Percentiles rank a stretch among this genome's conserved stretches.
Conservation (phyloP, 2,329 filamentous ascomycete species). For the Scorias spongiosa region DNA sequence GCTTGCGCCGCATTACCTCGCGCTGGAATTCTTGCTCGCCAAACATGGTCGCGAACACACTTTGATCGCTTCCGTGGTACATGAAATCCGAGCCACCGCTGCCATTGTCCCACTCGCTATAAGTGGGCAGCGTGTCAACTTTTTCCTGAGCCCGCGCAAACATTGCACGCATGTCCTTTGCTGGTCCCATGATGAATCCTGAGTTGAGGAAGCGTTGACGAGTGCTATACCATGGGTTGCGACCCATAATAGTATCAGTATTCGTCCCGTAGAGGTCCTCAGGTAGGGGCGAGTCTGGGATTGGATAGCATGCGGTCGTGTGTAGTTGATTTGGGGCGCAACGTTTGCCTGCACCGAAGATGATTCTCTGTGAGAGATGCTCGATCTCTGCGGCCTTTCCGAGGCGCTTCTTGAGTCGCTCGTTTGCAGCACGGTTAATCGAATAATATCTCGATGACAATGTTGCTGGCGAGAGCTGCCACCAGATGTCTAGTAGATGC, state of each 20-base stretch:
- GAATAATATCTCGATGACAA: slow-evolving; percentile 11
- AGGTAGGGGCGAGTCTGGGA: slow-evolving; percentile 36
- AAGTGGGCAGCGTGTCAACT: slow-evolving; percentile 6
- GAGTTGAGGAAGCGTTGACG: slow-evolving; percentile 13
- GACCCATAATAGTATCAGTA: slow-evolving; percentile 7
- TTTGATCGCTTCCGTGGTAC: slow-evolving; percentile 13
- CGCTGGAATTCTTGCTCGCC: slow-evolving; percentile 18
- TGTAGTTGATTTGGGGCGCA: slow-evolving; percentile 30
- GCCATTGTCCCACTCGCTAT: slow-evolving; percentile 13
- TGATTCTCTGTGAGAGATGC: slow-evolving; percentile 35
- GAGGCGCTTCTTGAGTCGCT: slow-evolving; percentile 27
- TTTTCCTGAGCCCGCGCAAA: slow-evolving; percentile 11
- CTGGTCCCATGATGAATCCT: slow-evolving; percentile 12
- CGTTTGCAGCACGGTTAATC: slow-evolving; percentile 21
- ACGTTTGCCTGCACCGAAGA: slow-evolving; percentile 41
- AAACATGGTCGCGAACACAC: slow-evolving; percentile 13
- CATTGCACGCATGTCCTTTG: slow-evolving; percentile 10
- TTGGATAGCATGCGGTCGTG: slow-evolving; percentile 35
- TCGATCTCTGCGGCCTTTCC: slow-evolving; percentile 5
- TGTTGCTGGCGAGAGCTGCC: slow-evolving; percentile 11
- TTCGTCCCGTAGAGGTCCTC: slow-evolving; percentile 29
- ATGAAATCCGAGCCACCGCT: slow-evolving; percentile 10
- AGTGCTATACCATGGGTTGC: slow-evolving; percentile 1
- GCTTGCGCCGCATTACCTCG: slow-evolving; percentile 12
- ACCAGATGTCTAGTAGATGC: slow-evolving; percentile 11